These are phyloP conservation scores for Lactarius psammicola DNA, from an alignment of 768 basidiomycete genomes.

Conservation along the genomic window DNA sequence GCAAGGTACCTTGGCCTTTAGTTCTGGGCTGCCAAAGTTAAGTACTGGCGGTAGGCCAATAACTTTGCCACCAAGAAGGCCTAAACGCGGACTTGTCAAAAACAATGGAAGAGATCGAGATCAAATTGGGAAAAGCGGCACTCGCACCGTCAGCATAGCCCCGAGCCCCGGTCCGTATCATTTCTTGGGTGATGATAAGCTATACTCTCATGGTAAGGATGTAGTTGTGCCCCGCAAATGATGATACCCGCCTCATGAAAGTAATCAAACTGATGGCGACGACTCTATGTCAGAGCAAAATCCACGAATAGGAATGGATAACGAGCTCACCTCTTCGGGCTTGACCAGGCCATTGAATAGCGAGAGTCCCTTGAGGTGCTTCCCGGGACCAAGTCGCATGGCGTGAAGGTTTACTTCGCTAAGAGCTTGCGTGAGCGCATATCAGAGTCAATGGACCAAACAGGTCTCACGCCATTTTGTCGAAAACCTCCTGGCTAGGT, in stretches of 20 bases:
- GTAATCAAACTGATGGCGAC: slow-evolving; percentile 63
- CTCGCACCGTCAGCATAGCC: slow-evolving; percentile 70
- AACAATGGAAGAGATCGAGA: slow-evolving; percentile 38
- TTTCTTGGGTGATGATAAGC: slow-evolving; percentile 37
- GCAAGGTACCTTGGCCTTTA: slow-evolving; percentile 46
- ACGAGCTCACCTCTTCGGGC: slow-evolving; percentile 55
- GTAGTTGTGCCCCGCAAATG: neutral
- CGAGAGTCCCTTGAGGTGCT: slow-evolving; percentile 75
- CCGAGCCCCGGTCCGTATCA: slow-evolving; percentile 56
- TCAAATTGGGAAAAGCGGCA: neutral
- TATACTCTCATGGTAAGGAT: slow-evolving; percentile 11
- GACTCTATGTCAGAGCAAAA: neutral
- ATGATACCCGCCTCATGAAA: slow-evolving; percentile 63
- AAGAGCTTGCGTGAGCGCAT: slow-evolving; percentile 26
- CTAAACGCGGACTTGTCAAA: slow-evolving; percentile 6
- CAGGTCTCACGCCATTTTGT: slow-evolving; percentile 70
- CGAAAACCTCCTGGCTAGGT: slow-evolving; percentile 73
- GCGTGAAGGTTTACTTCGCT: slow-evolving; percentile 76
- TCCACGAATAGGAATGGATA: neutral
- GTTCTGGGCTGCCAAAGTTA: slow-evolving; percentile 70
- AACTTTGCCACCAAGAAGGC: slow-evolving; percentile 70
- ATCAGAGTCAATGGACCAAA: neutral
- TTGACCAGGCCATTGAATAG: slow-evolving; percentile 74
- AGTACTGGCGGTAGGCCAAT: slow-evolving; percentile 84
- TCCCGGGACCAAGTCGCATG: slow-evolving; percentile 93